These are phyloP conservation scores for Phellinidium pouzarii DNA, from an alignment of 1,284 basidiomycete species.

Conservation along the genomic window DNA sequence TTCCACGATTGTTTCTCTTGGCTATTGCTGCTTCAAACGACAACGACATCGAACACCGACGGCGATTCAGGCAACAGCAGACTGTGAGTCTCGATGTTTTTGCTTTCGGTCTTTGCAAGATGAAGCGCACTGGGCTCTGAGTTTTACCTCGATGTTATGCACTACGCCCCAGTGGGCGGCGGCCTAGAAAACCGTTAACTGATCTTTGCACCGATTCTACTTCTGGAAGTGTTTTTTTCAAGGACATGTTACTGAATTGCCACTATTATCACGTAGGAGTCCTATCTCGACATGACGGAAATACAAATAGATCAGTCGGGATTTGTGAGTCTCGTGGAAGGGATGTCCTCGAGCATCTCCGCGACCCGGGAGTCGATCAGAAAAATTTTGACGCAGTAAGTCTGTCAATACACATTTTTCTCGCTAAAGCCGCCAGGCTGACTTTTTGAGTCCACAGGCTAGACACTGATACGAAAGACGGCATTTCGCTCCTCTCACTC, in stretches of 20 bases:
- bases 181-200: slow-evolving; percentile 89
- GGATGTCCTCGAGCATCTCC: slow-evolving; percentile 56
- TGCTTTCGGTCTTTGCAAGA: slow-evolving; percentile 30
- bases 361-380: slow-evolving; percentile 54
- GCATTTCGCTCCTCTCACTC: slow-evolving; percentile 85
- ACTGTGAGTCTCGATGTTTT: slow-evolving; percentile 6
- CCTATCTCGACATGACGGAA: slow-evolving; percentile 6
- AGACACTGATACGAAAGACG: slow-evolving; percentile 62
- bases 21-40: background rate
- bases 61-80: background rate
- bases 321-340: slow-evolving; percentile 43
- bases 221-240: too few relatives aligned
- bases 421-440: background rate
- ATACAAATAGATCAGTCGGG: slow-evolving; percentile 19
- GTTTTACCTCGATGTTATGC: slow-evolving; percentile 55
- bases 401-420: slow-evolving; percentile 13
- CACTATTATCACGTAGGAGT: background rate
- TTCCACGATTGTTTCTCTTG: background rate
- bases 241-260: too few relatives aligned
- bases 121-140: slow-evolving; percentile 93
- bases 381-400: slow-evolving; percentile 49
- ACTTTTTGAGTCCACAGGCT: slow-evolving; percentile 23
- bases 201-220: slow-evolving; percentile 40
- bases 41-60: background rate
- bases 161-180: slow-evolving; percentile 68